Percentiles rank a stretch among this genome's conserved stretches.
These are phyloP conservation scores for Davidsoniella australis DNA, from an alignment of 2,329 filamentous ascomycete genomes.

Conservation along the genomic window DNA sequence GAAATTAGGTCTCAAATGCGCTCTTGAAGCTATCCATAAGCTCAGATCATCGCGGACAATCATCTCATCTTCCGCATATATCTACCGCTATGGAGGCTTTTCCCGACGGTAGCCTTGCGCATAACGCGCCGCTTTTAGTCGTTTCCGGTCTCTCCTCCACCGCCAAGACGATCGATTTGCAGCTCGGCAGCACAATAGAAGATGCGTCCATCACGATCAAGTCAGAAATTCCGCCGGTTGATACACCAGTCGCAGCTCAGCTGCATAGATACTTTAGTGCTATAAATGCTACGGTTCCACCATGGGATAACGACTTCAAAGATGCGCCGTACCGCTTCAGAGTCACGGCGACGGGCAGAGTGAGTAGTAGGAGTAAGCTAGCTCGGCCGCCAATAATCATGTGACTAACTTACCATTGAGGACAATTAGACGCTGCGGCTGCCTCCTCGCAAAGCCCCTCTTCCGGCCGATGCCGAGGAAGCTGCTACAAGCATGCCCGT, in stretches of 20 bases:
- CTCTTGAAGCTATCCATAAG: too few relatives aligned
- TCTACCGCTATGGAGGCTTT: conserved; percentile 53
- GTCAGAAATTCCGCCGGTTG: conserved; percentile 53
- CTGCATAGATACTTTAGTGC: conserved; percentile 50
- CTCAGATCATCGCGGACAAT: too few relatives aligned
- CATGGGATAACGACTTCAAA: conserved; percentile 48
- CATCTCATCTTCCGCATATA: too few relatives aligned
- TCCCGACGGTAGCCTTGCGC: conserved; percentile 61
- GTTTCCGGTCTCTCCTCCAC: conserved; percentile 50
- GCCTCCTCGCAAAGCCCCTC: conserved; percentile 38
- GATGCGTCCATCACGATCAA: conserved; percentile 24
- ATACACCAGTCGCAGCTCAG: conserved; percentile 44
- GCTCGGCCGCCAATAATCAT: conserved; percentile 11
- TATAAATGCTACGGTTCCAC: conserved; percentile 43
- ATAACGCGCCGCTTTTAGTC: conserved; percentile 72
- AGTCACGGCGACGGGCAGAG: conserved; percentile 61
- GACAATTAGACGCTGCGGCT: conserved; percentile 32
- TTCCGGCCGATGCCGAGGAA: conserved; percentile 33
- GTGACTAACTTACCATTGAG: not conserved
- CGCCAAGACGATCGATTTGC: not conserved
- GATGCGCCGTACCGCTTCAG: conserved; percentile 43
- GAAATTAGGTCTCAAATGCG: too few relatives aligned
- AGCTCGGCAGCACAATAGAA: conserved; percentile 4
- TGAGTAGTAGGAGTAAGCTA: conserved; percentile 30
- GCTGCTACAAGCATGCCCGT: conserved; percentile 28